phyloP scores from a whole-genome alignment of 1,284 basidiomycete genomes.

The Malassezia yamatoensis region DNA sequence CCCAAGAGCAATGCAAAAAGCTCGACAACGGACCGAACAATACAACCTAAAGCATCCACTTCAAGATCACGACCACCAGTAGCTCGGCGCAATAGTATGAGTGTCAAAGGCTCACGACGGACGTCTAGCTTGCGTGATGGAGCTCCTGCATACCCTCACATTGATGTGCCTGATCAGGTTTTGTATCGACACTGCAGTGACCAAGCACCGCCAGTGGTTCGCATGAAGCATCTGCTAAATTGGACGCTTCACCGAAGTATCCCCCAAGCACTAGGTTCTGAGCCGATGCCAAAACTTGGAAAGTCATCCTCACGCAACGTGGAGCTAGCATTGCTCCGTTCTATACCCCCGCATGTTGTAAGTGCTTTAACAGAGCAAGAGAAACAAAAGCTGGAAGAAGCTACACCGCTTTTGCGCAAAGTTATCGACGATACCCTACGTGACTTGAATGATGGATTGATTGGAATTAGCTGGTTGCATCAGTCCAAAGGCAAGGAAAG shows the following conservation, averaged over 20 bases:
- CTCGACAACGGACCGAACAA: background rate
- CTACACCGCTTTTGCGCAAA: constrained; percentile 16
- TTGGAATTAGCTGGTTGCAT: constrained; percentile 37
- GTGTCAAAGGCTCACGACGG: constrained; percentile 31
- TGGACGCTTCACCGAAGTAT: constrained; percentile 36
- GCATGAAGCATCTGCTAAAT: constrained; percentile 32
- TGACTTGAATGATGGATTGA: constrained; percentile 30
- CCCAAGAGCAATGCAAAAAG: background rate
- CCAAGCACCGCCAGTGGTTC: constrained; percentile 30
- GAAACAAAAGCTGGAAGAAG: constrained; percentile 18
- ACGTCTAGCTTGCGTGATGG: constrained; percentile 31
- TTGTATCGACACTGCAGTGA: constrained; percentile 36
- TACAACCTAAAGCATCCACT: background rate
- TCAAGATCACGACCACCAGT: constrained; percentile 8
- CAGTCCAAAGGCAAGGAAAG: constrained; percentile 9
- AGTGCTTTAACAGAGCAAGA: constrained; percentile 23
- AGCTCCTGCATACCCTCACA: constrained; percentile 34
- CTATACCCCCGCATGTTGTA: background rate
- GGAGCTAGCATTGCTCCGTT: background rate
- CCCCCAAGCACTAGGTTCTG: constrained; percentile 24
- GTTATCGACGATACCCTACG: constrained; percentile 29
- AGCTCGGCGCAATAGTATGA: constrained; percentile 29
- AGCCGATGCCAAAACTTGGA: constrained; percentile 10
- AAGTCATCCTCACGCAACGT: constrained; percentile 6
- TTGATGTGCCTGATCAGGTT: constrained; percentile 33